These are phyloP conservation scores for Phytophthora kernoviae DNA, from an alignment of 352 stramenopile species.

Conservation along the genomic window DNA sequence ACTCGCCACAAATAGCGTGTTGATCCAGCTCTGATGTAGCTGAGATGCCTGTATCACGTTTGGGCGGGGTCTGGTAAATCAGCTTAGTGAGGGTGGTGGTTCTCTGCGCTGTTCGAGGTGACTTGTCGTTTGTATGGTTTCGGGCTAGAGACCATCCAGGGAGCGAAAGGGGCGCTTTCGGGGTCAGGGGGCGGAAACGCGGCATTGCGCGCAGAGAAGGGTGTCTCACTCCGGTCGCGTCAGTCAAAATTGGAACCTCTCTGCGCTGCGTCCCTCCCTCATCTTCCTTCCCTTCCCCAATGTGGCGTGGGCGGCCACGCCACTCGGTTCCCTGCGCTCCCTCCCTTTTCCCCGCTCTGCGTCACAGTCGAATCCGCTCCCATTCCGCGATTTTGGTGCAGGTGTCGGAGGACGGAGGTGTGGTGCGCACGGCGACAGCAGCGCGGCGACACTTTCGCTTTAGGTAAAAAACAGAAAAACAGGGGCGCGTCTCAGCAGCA, in stretches of 20 bases:
- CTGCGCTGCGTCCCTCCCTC: slow-evolving; percentile 14
- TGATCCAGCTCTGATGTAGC: too few species aligned
- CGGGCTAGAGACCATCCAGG: not conserved
- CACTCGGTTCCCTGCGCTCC: slow-evolving; percentile 22
- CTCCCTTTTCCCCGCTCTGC: slow-evolving; percentile 18
- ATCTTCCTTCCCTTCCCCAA: slow-evolving; percentile 1
- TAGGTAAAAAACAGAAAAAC: not conserved
- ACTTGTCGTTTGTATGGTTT: not conserved
- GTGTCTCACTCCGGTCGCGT: slow-evolving; percentile 10
- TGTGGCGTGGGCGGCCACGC: slow-evolving; percentile 3
- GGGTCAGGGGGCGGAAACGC: not conserved
- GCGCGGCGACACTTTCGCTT: not conserved
- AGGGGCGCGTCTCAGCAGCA: too few species aligned
- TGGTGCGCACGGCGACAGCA: not conserved
- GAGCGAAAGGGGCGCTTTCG: not conserved
- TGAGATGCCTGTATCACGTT: not conserved
- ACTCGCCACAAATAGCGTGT: too few species aligned
- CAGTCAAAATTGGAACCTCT: slow-evolving; percentile 21
- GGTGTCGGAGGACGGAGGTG: slow-evolving; percentile 1
- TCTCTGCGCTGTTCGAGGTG: not conserved
- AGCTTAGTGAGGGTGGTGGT: slow-evolving; percentile 16
- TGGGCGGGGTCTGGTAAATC: slow-evolving; percentile 7
- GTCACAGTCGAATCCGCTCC: slow-evolving; percentile 37
- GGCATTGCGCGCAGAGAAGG: slow-evolving; percentile 7
- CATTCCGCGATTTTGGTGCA: slow-evolving; percentile 40